Evolutionary conservation across 805 yeast genomes (phyloP).

Genomic region (Saturnispora hagleri): DNA sequence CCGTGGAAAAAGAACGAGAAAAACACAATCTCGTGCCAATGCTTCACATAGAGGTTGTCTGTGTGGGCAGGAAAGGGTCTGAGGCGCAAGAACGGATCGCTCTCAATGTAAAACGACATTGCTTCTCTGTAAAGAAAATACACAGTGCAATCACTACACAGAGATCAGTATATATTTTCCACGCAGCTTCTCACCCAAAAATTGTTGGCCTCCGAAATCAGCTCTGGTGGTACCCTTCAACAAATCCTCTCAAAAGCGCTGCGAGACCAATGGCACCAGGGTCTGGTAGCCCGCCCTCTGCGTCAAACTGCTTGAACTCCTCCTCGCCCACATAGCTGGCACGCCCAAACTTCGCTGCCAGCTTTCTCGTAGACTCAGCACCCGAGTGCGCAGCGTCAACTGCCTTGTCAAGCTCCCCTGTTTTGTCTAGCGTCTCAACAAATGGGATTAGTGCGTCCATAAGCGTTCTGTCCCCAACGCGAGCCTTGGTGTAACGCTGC

Average conservation of each 20-base stretch:
- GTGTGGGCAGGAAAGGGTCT: slow-evolving; percentile 41
- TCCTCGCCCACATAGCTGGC: slow-evolving; percentile 77
- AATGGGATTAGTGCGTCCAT: slow-evolving; percentile 88
- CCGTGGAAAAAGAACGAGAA: slow-evolving; percentile 52
- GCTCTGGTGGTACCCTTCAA: slow-evolving; percentile 12
- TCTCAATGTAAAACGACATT: slow-evolving; percentile 19
- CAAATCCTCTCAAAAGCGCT: slow-evolving; percentile 26
- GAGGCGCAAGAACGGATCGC: slow-evolving; percentile 36
- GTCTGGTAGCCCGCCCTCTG: slow-evolving; percentile 75
- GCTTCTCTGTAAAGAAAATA: background rate
- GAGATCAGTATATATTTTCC: background rate
- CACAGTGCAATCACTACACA: background rate
- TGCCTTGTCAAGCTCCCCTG: slow-evolving; percentile 51
- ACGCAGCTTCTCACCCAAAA: background rate
- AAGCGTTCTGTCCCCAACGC: slow-evolving; percentile 81
- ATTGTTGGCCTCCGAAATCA: background rate
- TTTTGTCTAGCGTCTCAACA: slow-evolving; percentile 46
- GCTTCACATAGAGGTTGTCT: slow-evolving; percentile 36
- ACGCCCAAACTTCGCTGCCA: slow-evolving; percentile 85
- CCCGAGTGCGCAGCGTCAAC: slow-evolving; percentile 63
- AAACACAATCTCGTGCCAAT: slow-evolving; percentile 65
- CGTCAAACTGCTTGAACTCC: slow-evolving; percentile 40
- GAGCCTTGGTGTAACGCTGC: slow-evolving; percentile 80
- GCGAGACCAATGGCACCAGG: slow-evolving; percentile 91
- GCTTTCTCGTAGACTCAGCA: slow-evolving; percentile 62